Evolutionary conservation across 495 filamentous ascomycete genomes (phyloP), one percentile per base, ranked within the genome.

Genomic region (Tuber umbilicatum): DNA sequence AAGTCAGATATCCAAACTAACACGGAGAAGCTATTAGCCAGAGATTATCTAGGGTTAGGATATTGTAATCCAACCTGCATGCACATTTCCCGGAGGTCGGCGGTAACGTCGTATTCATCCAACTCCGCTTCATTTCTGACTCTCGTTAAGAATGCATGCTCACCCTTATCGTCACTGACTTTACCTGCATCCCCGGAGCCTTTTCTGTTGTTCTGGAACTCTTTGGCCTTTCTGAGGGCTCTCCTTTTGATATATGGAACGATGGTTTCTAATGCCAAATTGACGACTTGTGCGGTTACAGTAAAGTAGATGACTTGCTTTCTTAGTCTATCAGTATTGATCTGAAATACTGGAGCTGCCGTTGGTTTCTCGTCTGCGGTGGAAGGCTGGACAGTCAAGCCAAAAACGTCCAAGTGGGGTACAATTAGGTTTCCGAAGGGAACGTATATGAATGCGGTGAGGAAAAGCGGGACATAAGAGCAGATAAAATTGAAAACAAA

Each of bases 401-500:
- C 88, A 85, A 97, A 96, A 71, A 98, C 83, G 80, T 97, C 92
- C 19, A 99, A 88, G 76, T 97, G 91, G 0, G 95, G 95, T 1
- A 97, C 92, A 72, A 99, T 90, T 45, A 92, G 78, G 78, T 89
- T 90, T 12, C 92, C 95, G 83, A 97, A 99, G 0, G 95, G 96
- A 38, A 99, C 92, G 79, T 99, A 99, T 73, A 99, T 90, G 82
- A 99, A 99, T 12, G 95, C 94, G 0, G 95, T 98, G 21, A 99
- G 86, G 83, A 97, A 91, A 42, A 99, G 89, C 0, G 93, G 91
- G 5, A 97, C 88, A 81, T 98, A 99, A 0, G 95, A 97, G 19
- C 93, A 97, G 81, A 99, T 95, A 81, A 98, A 97, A 85, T 99
- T 98, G 77, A 99, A 87, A 37, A 99, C 89, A 78, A 99, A 97